A percentile compares a stretch with the other conserved stretches of the same genome.
Conservation (phyloP, 2,329 filamentous ascomycete genomes). For the Aspergillus niger region DNA sequence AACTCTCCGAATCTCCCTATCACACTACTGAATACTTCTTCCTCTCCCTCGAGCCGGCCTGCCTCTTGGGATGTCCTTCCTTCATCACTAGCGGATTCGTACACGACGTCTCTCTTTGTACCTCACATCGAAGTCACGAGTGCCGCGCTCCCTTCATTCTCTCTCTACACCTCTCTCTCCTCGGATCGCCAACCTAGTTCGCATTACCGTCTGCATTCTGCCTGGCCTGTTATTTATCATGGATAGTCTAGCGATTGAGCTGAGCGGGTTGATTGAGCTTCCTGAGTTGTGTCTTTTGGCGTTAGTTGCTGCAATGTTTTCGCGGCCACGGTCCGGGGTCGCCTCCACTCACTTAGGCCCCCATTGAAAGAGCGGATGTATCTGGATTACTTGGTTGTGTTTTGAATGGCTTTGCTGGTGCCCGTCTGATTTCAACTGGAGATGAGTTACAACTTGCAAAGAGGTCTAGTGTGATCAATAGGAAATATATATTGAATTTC, state of each 20-base stretch:
- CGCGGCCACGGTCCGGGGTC: slow-evolving; percentile 18
- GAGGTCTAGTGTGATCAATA: slow-evolving; percentile 18
- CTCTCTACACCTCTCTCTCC: slow-evolving; percentile 2
- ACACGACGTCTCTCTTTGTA: slow-evolving; percentile 2
- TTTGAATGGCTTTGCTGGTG: slow-evolving; percentile 10
- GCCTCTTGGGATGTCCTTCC: slow-evolving; percentile 6
- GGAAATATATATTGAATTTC: slow-evolving; percentile 23
- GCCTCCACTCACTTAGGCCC: slow-evolving; percentile 25
- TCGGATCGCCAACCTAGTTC: slow-evolving; percentile 14
- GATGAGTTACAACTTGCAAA: slow-evolving; percentile 7
- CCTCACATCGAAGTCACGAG: slow-evolving; percentile 8
- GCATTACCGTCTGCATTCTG: slow-evolving; percentile 21
- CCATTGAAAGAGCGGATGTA: slow-evolving; percentile 18
- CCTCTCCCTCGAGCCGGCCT: not conserved
- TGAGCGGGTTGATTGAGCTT: slow-evolving; percentile 31
- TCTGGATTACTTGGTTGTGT: slow-evolving; percentile 13
- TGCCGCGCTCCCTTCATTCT: slow-evolving; percentile 19
- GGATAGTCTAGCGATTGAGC: slow-evolving; percentile 35
- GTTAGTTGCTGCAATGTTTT: slow-evolving; percentile 11
- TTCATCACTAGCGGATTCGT: not conserved
- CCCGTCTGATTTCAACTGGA: slow-evolving; percentile 13
- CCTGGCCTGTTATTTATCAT: slow-evolving; percentile 26
- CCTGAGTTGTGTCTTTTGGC: slow-evolving; percentile 18
- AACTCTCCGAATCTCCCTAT: slow-evolving; percentile 6
- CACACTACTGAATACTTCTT: too few relatives aligned